Evolutionary conservation across 2,329 filamentous ascomycete species (phyloP), one percentile per base, ranked within the genome.

Genomic region (Byssochlamys sp.): DNA sequence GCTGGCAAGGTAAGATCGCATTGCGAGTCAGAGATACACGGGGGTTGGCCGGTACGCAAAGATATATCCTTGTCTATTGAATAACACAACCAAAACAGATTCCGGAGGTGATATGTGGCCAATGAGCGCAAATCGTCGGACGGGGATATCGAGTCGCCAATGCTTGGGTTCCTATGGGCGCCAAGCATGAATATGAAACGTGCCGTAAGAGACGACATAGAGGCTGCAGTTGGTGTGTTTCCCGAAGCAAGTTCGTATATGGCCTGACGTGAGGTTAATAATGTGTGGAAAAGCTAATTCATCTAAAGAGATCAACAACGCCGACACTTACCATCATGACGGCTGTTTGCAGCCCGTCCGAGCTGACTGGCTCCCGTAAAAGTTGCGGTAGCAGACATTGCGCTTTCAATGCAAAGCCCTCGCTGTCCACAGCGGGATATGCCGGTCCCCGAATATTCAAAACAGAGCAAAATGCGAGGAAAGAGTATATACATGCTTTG

Each of bases 31-130:
- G 70, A 66, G 24, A 83, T 77, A 0, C 73, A 67, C 1, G 81
- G 80, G 0, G 80, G 80, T 53, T 81, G 80, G 0, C 80, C 80
- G 0, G 77, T 80, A 2, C 81, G 75, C 0, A 84, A 69, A 0
- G 79, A 71, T 11, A 83, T 72, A n/a, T 84, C 81, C 59, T 82
- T 84, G 61, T 84, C 81, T 9, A 81, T 67, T 1, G 72, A 72
- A 57, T 82, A 84, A 60, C 77, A 78, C 4, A 83, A 62, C 81
- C 82, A 84, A 62, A 84, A 84, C 0, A 83, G 48, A 54, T 71
- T 70, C 4, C 73, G 71, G 3, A 71, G 56, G 31, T 74, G 71
- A 3, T 62, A 54, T 12, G 67, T 65, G 6, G 57, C 62, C 55
- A 63, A 62, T 26, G 58, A 51, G 12, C 61, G 55, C n/a, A 54